Conservation (phyloP, 805 yeast species). For the Limtongozyma cylindracea region DNA sequence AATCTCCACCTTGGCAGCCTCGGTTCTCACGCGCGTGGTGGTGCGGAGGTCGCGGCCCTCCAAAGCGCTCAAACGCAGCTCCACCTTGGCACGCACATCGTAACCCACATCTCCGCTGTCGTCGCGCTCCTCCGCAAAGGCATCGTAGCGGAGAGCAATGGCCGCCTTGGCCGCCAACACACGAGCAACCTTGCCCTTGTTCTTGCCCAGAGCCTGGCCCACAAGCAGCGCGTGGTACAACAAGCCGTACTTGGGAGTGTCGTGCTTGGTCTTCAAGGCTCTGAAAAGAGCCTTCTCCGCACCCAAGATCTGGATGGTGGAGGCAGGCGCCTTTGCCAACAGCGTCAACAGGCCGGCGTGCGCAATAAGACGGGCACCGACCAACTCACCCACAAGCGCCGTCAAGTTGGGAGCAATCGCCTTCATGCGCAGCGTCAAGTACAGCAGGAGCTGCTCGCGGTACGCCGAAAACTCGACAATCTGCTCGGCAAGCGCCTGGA, state of each 20-base stretch:
- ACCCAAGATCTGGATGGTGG: slow-evolving; percentile 93
- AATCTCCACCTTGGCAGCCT: slow-evolving; percentile 69
- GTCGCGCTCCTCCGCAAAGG: slow-evolving; percentile 89
- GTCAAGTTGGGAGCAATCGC: slow-evolving; percentile 98
- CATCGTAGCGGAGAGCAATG: slow-evolving; percentile 88
- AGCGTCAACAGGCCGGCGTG: slow-evolving; percentile 91
- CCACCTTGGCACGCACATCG: slow-evolving; percentile 80
- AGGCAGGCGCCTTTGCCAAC: slow-evolving; percentile 95
- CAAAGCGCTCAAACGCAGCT: slow-evolving; percentile 75
- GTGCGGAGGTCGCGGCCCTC: slow-evolving; percentile 95
- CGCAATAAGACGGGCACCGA: slow-evolving; percentile 94
- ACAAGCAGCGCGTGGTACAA: slow-evolving; percentile 91
- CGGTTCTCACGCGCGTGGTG: slow-evolving; percentile 35
- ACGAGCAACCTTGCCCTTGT: slow-evolving; percentile 97
- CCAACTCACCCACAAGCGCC: slow-evolving; percentile 87
- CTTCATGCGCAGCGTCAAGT: slow-evolving; percentile 85
- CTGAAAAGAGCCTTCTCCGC: slow-evolving; percentile 98
- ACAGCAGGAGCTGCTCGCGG: slow-evolving; percentile 87
- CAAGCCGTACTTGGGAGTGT: slow-evolving; percentile 95
- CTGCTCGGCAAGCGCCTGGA: slow-evolving; percentile 80
- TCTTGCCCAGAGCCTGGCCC: slow-evolving; percentile 94
- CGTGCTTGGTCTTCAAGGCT: slow-evolving; percentile 95
- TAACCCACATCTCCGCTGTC: slow-evolving; percentile 88
- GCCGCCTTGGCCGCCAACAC: slow-evolving; percentile 98
- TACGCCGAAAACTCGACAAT: slow-evolving; percentile 89